These are phyloP conservation scores for Xanthoconium stramineum DNA, from an alignment of 768 basidiomycete genomes.

Conservation along the genomic window DNA sequence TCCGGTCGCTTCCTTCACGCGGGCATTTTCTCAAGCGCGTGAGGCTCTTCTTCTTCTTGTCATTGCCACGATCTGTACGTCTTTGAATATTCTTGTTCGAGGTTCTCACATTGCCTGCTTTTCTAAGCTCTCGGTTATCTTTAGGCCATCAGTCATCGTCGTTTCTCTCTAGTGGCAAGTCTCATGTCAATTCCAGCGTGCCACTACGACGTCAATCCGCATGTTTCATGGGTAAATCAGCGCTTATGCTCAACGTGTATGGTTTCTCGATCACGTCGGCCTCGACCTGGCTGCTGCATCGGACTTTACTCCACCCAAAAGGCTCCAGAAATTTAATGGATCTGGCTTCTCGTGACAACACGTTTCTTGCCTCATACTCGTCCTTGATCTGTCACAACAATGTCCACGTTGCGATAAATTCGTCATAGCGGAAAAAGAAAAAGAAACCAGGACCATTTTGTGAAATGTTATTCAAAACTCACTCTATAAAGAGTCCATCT, in stretches of 20 bases:
- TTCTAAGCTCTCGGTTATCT: slow-evolving; percentile 28
- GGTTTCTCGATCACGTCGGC: slow-evolving; percentile 63
- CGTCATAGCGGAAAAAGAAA: slow-evolving; percentile 48
- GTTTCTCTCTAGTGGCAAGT: slow-evolving; percentile 21
- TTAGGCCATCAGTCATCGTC: slow-evolving; percentile 14
- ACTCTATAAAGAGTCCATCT: slow-evolving; percentile 52
- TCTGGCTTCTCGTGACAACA: slow-evolving; percentile 66
- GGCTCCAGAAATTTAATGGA: slow-evolving; percentile 52
- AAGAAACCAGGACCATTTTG: slow-evolving; percentile 40
- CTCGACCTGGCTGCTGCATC: slow-evolving; percentile 49
- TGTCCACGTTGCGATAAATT: slow-evolving; percentile 71
- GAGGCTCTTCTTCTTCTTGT: slow-evolving; percentile 27
- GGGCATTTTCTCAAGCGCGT: slow-evolving; percentile 27
- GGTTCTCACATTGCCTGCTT: slow-evolving; percentile 26
- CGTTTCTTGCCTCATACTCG: slow-evolving; percentile 65
- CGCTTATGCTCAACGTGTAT: slow-evolving; percentile 60
- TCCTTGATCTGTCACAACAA: slow-evolving; percentile 66
- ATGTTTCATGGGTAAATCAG: slow-evolving; percentile 41
- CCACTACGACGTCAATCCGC: slow-evolving; percentile 31
- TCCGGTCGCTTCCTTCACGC: slow-evolving; percentile 43
- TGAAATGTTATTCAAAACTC: slow-evolving; percentile 42
- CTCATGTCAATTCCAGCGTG: slow-evolving; percentile 31
- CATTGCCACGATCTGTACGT: slow-evolving; percentile 32
- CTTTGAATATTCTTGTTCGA: slow-evolving; percentile 23
- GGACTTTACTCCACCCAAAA: slow-evolving; percentile 73